Base-by-base conservation (phyloP, 371 early-diverging fungal genomes). In the Blakeslea trispora region DNA sequence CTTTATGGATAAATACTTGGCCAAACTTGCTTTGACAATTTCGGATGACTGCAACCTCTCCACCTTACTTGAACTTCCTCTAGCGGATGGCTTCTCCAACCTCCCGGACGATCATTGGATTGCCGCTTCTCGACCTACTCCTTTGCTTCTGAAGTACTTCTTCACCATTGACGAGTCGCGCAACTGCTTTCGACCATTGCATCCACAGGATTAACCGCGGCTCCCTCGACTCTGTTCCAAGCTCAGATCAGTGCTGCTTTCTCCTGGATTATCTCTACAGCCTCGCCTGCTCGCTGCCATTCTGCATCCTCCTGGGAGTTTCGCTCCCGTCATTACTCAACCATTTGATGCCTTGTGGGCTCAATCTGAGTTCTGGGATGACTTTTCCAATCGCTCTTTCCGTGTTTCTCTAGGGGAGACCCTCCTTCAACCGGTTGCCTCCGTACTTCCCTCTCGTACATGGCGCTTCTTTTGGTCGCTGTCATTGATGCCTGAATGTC, bases 391-490 rank as follows among this genome's bases (percentile, higher is more conserved):
- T n/a, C n/a, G 40, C 40, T 40, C 40, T 13, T n/a, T 17, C n/a
- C 40, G 13, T n/a, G 13, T 40, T 4, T 17, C 40, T 40, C 17
- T 40, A 11, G 13, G 10, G 40, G n/a, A 40, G 2, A 40, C 40
- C 17, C 40, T 40, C 17, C 17, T 17, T 17, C 13, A 17, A n/a
- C 17, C 13, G n/a, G n/a, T 13, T n/a, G 17, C 13, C 40, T 17
- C 40, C 40, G 17, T 13, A n/a, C 17, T 40, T 17, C 13, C 13
- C n/a, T 17, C 13, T 40, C 40, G 40, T 28, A 28, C 13, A n/a
- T 40, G 40, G 40, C 40, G 17, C 40, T n/a, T n/a, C 13, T 40
- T 40, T 40, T 40, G 40, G 40, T 40, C 40, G 13, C 40, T 40
- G 17, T 13, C 40, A n/a, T n/a, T 40, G 13, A 40, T 17, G 13